These are phyloP conservation scores for Meyerozyma sp. DNA, from an alignment of 1,139 yeast genomes.

Conservation along the genomic window DNA sequence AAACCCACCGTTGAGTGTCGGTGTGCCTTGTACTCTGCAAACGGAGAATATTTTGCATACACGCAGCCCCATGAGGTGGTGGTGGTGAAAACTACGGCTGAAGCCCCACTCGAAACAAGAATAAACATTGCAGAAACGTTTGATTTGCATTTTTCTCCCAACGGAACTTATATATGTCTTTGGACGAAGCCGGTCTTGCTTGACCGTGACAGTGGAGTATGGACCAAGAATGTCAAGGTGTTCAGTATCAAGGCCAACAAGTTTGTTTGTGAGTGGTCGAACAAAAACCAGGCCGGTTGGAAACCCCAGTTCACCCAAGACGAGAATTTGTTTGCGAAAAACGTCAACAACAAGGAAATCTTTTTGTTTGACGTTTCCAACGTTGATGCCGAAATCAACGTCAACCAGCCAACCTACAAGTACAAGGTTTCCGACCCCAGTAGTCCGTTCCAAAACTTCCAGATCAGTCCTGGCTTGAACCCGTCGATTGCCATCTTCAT, in stretches of 20 bases:
- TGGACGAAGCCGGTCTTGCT: slow-evolving; percentile 84
- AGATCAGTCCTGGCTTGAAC: slow-evolving; percentile 80
- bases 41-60: slow-evolving; percentile 54
- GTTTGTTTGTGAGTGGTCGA: slow-evolving; percentile 61
- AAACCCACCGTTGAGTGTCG: slow-evolving; percentile 39
- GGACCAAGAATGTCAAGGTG: slow-evolving; percentile 71
- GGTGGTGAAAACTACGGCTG: slow-evolving; percentile 40
- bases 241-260: slow-evolving; percentile 49
- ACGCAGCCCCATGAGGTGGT: slow-evolving; percentile 53
- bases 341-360: slow-evolving; percentile 54
- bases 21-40: slow-evolving; percentile 44
- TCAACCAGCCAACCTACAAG: slow-evolving; percentile 53
- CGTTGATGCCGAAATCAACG: slow-evolving; percentile 33
- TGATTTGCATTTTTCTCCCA: slow-evolving; percentile 83
- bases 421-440: slow-evolving; percentile 59
- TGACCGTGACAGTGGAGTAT: slow-evolving; percentile 59
- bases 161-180: slow-evolving; percentile 77
- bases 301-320: slow-evolving; percentile 82
- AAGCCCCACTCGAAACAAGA: slow-evolving; percentile 30
- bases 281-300: slow-evolving; percentile 88
- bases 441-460: slow-evolving; percentile 48
- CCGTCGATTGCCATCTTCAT: slow-evolving; percentile 90
- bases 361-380: slow-evolving; percentile 63
- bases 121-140: slow-evolving; percentile 59
- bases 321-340: slow-evolving; percentile 64